Evolutionary conservation across 805 yeast species (phyloP), one percentile per base, ranked within the genome.

Genomic region (Candida methanosorbosa): DNA sequence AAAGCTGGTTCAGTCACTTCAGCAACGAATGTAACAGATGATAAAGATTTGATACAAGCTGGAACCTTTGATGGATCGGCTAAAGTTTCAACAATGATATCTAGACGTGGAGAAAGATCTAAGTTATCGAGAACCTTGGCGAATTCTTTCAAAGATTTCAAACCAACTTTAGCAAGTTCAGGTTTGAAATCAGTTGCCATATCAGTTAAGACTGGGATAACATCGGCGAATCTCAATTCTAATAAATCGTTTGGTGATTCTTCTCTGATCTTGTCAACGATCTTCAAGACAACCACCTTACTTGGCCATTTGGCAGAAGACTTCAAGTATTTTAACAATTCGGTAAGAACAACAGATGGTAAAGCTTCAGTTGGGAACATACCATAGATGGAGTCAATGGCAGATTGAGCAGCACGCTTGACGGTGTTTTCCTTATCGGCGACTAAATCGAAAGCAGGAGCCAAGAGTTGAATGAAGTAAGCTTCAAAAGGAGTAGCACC

Each of bases 1-100:
- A 90, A 68, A 4, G 94, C 94, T 5, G 97, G 94, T 64, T 88
- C 97, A 13, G 97, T 92, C 43, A 90, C 98, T 65, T 92, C 98
- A 31, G 98, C 95, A 33, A 90, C 97, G 58, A 90, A 90, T 0
- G 98, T 92, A 36, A 90, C 97, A 27, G 94, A 82, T 3, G 95
- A 81, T 43, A 90, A 71, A 29, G 90, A 75, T 61, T 81, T 84
- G 58, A 90, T 84, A 61, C 95, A 87, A 39, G 74, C 80, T 38
- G 95, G 84, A 33, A 90, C 94, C 54, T 83, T 82, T 44, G 70
- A 69, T 37, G 97, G 97, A 54, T 90, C 83, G 31, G 94, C 87
- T 59, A 92, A 70, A 33, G 97, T 90, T 44, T 81, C 83, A 27
- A 85, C 82, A 56, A 90, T 86, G 35, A 79, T 57, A 44, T 86